phyloP scores from a whole-genome alignment of 2,329 filamentous ascomycete genomes.

The Aspergillus floridensis region DNA sequence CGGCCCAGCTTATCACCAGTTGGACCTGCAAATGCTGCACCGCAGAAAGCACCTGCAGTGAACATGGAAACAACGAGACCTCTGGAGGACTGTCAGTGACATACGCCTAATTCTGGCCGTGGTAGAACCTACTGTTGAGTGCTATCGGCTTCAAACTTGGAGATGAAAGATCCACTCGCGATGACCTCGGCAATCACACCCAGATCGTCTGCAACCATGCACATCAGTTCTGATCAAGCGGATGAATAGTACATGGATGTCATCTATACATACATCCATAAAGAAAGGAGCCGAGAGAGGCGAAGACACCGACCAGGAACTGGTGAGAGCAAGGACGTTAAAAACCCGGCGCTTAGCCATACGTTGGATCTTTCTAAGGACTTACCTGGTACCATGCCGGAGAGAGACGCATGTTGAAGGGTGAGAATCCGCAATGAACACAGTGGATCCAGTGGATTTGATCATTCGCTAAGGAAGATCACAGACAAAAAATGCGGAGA shows the following conservation, averaged over 20 bases:
- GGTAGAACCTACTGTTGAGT: slow-evolving; percentile 30
- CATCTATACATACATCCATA: slow-evolving; percentile 48
- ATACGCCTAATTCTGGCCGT: neutral
- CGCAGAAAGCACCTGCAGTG: slow-evolving; percentile 72
- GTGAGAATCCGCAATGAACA: neutral
- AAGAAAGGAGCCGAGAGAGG: slow-evolving; percentile 57
- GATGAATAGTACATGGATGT: neutral
- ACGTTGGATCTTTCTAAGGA: neutral
- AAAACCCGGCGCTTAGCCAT: neutral
- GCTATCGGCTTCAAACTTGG: slow-evolving; percentile 30
- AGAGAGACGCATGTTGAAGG: slow-evolving; percentile 51
- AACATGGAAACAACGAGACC: slow-evolving; percentile 75
- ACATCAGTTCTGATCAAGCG: slow-evolving; percentile 5
- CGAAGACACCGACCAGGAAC: slow-evolving; percentile 59
- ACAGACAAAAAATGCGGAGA: slow-evolving; percentile 18
- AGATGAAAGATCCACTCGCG: slow-evolving; percentile 35
- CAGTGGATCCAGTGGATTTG: neutral
- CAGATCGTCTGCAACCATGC: slow-evolving; percentile 46
- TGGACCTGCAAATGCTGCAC: slow-evolving; percentile 63
- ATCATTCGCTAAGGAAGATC: neutral
- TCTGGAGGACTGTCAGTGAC: slow-evolving; percentile 31
- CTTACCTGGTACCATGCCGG: slow-evolving; percentile 58
- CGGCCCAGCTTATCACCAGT: slow-evolving; percentile 65
- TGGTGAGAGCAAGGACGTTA: slow-evolving; percentile 22
- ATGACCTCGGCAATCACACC: slow-evolving; percentile 61